Evolutionary conservation across 495 filamentous ascomycete genomes (phyloP).

Genomic region (Daldinia grandis): DNA sequence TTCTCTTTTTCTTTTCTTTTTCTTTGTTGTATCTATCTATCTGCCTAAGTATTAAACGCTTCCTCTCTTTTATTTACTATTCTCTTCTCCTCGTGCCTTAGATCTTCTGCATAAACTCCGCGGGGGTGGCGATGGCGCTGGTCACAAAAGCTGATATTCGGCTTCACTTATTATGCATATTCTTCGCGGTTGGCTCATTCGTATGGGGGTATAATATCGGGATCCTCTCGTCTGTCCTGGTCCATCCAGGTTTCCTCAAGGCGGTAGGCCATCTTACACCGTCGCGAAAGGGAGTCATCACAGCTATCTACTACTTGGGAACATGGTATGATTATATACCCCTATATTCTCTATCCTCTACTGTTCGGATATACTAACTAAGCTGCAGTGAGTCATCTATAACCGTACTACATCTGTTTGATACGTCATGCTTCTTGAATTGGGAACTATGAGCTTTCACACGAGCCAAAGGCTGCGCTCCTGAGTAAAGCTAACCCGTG

Average conservation of each 20-base stretch:
- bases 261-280: constrained; percentile 55
- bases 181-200: constrained; percentile 65
- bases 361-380: constrained; percentile 2
- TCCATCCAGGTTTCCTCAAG: constrained; percentile 60
- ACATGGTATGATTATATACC: constrained; percentile 49
- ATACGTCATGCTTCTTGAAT: not conserved
- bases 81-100: not conserved
- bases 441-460: not conserved
- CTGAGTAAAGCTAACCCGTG: constrained; percentile 1
- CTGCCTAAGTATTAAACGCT: too few relatives aligned
- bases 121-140: constrained; percentile 18
- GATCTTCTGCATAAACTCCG: not conserved
- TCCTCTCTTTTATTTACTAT: too few relatives aligned
- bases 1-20: too few relatives aligned
- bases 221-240: constrained; percentile 63
- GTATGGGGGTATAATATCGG: constrained; percentile 70
- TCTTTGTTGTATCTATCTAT: too few relatives aligned
- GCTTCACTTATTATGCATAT: constrained; percentile 58
- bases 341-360: not conserved
- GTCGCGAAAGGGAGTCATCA: constrained; percentile 59
- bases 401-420: not conserved
- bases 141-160: constrained; percentile 53
- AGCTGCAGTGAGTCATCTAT: constrained; percentile 17
- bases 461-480: not conserved
- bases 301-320: constrained; percentile 65